Evolutionary conservation across 495 filamentous ascomycete species (phyloP).

Genomic region (Thermothielavioides terrestris): DNA sequence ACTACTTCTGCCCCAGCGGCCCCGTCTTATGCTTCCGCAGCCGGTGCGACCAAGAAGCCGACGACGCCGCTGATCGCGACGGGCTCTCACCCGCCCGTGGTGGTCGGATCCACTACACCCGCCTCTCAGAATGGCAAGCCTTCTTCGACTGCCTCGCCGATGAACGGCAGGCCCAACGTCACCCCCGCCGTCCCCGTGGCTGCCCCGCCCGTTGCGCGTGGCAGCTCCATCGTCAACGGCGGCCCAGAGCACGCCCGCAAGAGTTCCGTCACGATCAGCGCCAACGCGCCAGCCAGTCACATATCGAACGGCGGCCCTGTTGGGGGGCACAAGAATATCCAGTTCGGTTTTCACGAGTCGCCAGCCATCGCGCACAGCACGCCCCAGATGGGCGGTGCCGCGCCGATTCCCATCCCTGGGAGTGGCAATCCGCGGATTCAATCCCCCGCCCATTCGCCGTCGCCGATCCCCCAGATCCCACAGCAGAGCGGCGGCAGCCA

Average conservation of each 20-base stretch:
- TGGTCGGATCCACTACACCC: conserved; percentile 57
- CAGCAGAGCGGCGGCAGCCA: conserved; percentile 79
- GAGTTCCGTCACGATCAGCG: conserved; percentile 79
- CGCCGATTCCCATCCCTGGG: conserved; percentile 56
- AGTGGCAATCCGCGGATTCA: conserved; percentile 54
- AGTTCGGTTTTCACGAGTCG: conserved; percentile 74
- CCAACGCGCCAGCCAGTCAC: conserved; percentile 63
- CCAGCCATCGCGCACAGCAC: conserved; percentile 57
- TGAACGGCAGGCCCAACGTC: conserved; percentile 75
- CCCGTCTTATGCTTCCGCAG: conserved; percentile 63
- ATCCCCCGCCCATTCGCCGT: conserved; percentile 70
- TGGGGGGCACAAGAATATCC: conserved; percentile 49
- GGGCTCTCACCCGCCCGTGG: conserved; percentile 55
- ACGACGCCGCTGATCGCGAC: conserved; percentile 60
- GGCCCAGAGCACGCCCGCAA: conserved; percentile 66
- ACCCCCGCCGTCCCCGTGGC: conserved; percentile 57
- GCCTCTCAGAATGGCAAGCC: conserved; percentile 73
- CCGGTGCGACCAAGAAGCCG: conserved; percentile 70
- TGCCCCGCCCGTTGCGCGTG: conserved; percentile 50
- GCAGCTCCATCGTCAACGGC: conserved; percentile 50
- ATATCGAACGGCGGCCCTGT: conserved; percentile 64
- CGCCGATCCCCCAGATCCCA: conserved; percentile 76
- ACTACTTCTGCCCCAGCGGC: conserved; percentile 52
- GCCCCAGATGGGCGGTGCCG: conserved; percentile 46
- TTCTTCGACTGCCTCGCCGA: conserved; percentile 56